Evolutionary conservation across 768 basidiomycete genomes (phyloP).

Genomic region (Rhodotorula taiwanensis): DNA sequence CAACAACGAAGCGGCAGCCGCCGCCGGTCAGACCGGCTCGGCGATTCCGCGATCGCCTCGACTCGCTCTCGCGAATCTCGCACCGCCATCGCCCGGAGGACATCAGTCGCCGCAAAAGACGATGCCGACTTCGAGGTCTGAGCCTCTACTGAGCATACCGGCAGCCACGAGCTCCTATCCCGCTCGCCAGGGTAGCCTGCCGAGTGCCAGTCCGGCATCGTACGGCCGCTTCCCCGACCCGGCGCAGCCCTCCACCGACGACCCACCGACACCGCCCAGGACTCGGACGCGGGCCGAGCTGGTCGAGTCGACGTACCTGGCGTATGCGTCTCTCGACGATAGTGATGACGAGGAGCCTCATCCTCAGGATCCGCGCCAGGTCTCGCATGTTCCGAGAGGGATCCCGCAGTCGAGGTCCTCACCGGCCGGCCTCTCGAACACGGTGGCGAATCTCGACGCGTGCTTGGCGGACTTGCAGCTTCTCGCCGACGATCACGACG

Average conservation of each 20-base stretch:
- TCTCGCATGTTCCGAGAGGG: background rate
- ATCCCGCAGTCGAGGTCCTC: slow-evolving; percentile 10
- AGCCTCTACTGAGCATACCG: background rate
- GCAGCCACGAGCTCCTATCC: background rate
- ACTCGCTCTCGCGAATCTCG: background rate
- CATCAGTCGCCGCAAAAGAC: background rate
- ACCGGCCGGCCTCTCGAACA: background rate
- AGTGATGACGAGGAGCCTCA: background rate
- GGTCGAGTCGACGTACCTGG: background rate
- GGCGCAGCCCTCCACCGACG: too few relatives aligned
- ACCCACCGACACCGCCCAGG: background rate
- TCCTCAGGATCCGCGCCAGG: background rate
- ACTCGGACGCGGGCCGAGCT: background rate
- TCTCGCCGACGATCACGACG: slow-evolving; percentile 9
- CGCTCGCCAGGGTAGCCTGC: too few relatives aligned
- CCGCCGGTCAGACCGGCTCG: background rate
- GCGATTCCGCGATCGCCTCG: background rate
- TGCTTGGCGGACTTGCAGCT: slow-evolving; percentile 29
- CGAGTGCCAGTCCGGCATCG: background rate
- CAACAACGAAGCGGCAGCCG: slow-evolving; percentile 1
- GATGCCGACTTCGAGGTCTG: background rate
- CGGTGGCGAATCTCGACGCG: slow-evolving; percentile 8
- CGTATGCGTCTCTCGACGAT: background rate
- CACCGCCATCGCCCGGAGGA: background rate
- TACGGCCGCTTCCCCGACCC: too few relatives aligned